Evolutionary conservation across 1,284 basidiomycete genomes (phyloP).

Genomic region (Tranzscheliella williamsii): DNA sequence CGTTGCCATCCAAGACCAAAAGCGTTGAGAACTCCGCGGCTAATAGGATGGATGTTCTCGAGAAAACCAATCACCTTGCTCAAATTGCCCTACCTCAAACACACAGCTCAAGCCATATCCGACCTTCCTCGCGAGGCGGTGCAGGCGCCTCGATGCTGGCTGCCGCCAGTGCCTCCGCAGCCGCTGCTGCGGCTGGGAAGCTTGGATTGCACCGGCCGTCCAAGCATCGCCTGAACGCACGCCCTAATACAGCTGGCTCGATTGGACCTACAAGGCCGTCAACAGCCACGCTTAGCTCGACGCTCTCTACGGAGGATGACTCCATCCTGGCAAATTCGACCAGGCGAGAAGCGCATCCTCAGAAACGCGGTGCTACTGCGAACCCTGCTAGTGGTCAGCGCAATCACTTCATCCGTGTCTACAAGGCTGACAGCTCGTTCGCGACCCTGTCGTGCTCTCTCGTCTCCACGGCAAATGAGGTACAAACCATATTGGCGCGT

Average conservation of each 20-base stretch:
- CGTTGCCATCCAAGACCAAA: conserved; percentile 16
- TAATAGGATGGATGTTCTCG: conserved; percentile 30
- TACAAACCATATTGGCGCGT: conserved; percentile 46
- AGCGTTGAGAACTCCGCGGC: conserved; percentile 10
- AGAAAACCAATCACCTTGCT: conserved; percentile 30
- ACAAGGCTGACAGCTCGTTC: conserved; percentile 75
- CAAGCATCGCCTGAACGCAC: conserved; percentile 25
- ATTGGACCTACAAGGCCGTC: conserved; percentile 34
- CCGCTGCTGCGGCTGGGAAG: conserved; percentile 50
- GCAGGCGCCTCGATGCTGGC: conserved; percentile 28
- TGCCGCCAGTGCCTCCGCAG: conserved; percentile 44
- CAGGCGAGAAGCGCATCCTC: conserved; percentile 15
- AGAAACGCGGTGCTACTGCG: conserved; percentile 27
- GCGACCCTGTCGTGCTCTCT: conserved; percentile 72
- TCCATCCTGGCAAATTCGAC: conserved; percentile 8
- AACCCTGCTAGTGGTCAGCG: conserved; percentile 6
- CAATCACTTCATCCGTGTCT: conserved; percentile 71
- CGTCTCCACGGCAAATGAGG: conserved; percentile 73
- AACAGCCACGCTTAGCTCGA: conserved; percentile 29
- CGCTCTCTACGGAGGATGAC: conserved; percentile 33
- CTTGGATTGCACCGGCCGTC: conserved; percentile 45
- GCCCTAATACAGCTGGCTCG: conserved; percentile 50
- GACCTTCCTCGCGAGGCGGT: conserved; percentile 32
- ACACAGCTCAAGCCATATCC: conserved; percentile 5
- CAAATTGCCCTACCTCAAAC: conserved; percentile 17